Percentiles rank a stretch among this genome's conserved stretches.
These are phyloP conservation scores for Phytophthora vignae DNA, from an alignment of 352 stramenopile genomes.

Conservation along the genomic window DNA sequence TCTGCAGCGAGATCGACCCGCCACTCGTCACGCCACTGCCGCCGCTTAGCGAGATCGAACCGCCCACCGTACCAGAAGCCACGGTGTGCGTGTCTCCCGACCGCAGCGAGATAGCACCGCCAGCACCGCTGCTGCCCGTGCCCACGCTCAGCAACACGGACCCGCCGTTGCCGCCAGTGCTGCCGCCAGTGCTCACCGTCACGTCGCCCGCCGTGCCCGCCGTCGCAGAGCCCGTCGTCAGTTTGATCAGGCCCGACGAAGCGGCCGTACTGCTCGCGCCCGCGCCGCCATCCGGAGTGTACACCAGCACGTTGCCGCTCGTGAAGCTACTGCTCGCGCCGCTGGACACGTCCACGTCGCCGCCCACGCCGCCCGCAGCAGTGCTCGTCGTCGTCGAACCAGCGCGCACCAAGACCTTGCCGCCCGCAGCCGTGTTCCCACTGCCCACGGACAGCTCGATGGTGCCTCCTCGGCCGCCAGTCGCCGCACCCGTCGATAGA, in stretches of 20 bases:
- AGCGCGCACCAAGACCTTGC: slow-evolving; percentile 17
- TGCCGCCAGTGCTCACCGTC: slow-evolving; percentile 10
- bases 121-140: slow-evolving; percentile 7
- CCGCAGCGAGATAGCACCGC: neutral
- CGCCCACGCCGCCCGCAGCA: slow-evolving; percentile 1
- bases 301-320: slow-evolving; percentile 15
- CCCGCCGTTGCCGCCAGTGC: slow-evolving; percentile 13
- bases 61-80: neutral
- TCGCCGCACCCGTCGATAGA: slow-evolving; percentile 13
- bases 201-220: slow-evolving; percentile 31
- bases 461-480: slow-evolving; percentile 1
- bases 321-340: slow-evolving; percentile 12
- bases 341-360: slow-evolving; percentile 1
- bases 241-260: neutral
- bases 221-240: neutral
- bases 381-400: slow-evolving; percentile 9
- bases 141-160: slow-evolving; percentile 17
- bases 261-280: neutral
- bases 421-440: neutral
- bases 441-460: neutral
- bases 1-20: slow-evolving; percentile 39
- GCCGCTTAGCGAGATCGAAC: slow-evolving; percentile 2
- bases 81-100: neutral
- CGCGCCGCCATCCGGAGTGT: neutral
- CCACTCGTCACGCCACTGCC: slow-evolving; percentile 32